Evolutionary conservation across 2,329 filamentous ascomycete species (phyloP).

Genomic region (Fusarium sp.): DNA sequence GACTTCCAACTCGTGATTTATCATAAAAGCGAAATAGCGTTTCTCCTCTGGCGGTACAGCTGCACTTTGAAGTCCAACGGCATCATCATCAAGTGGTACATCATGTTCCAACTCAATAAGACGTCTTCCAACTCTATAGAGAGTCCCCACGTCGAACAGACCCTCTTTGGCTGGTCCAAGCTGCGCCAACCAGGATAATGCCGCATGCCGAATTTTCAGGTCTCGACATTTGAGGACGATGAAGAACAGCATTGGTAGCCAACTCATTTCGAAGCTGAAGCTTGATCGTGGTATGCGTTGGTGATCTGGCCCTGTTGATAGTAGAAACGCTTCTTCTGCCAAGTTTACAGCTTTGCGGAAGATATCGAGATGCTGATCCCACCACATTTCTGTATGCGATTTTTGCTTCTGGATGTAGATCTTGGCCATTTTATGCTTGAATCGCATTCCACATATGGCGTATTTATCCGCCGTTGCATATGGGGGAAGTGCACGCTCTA

Average conservation of each 20-base stretch:
- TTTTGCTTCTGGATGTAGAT: not conserved
- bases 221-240: not conserved
- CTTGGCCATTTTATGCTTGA: not conserved
- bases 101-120: slow-evolving; percentile 3
- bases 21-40: not conserved
- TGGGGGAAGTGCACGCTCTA: not conserved
- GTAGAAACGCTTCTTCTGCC: not conserved
- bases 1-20: slow-evolving; percentile 15
- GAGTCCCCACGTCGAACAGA: slow-evolving; percentile 8
- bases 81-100: not conserved
- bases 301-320: not conserved
- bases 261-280: slow-evolving; percentile 18
- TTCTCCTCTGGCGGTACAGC: not conserved
- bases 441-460: not conserved
- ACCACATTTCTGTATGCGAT: slow-evolving; percentile 5
- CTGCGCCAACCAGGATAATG: not conserved
- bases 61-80: rapidly evolving
- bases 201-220: not conserved
- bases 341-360: not conserved
- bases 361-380: not conserved
- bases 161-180: slow-evolving; percentile 12
- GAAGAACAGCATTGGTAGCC: not conserved
- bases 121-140: slow-evolving; percentile 14
- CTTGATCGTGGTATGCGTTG: not conserved
- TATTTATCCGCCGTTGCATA: not conserved